Conservation (phyloP, 2,329 filamentous ascomycete species). For the Epichloe scottii region DNA sequence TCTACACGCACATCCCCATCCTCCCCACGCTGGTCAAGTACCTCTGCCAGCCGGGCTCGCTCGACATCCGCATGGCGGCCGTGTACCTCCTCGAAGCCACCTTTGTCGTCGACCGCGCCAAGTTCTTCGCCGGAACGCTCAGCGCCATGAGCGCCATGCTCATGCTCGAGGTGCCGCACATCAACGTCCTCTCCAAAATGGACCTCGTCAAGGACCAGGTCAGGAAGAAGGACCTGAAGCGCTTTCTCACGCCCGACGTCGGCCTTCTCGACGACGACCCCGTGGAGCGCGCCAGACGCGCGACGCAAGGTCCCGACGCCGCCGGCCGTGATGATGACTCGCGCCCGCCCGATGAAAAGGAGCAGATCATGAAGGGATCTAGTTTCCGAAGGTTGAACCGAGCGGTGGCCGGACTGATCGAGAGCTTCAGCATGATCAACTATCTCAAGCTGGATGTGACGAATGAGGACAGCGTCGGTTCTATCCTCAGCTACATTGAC, state of each 20-base stretch:
- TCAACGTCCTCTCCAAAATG: conserved; percentile 97
- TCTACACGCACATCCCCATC: conserved; percentile 94
- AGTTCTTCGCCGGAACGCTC: conserved; percentile 92
- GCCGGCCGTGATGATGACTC: conserved; percentile 39
- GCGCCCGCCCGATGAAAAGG: conserved; percentile 50
- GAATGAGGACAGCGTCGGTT: conserved; percentile 80
- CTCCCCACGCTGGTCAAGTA: conserved; percentile 74
- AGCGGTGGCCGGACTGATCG: conserved; percentile 82
- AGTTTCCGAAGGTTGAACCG: conserved; percentile 75
- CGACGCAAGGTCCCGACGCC: conserved; percentile 23
- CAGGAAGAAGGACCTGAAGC: conserved; percentile 74
- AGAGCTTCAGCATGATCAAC: conserved; percentile 96
- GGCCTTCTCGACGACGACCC: conserved; percentile 72
- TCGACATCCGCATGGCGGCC: conserved; percentile 87
- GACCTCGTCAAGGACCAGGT: conserved; percentile 87
- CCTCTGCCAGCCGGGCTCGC: conserved; percentile 61
- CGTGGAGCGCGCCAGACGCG: conserved; percentile 31
- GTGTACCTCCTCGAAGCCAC: conserved; percentile 91
- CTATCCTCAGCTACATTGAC: conserved; percentile 81
- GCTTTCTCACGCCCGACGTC: conserved; percentile 79
- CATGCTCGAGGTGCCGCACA: conserved; percentile 91
- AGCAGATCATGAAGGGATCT: conserved; percentile 64
- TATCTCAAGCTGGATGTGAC: conserved; percentile 84
- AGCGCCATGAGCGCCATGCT: conserved; percentile 99
- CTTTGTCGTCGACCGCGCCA: conserved; percentile 88